These are phyloP conservation scores for Purshia tridentata DNA, from an alignment of 306 rosid genomes.

Conservation along the genomic window DNA sequence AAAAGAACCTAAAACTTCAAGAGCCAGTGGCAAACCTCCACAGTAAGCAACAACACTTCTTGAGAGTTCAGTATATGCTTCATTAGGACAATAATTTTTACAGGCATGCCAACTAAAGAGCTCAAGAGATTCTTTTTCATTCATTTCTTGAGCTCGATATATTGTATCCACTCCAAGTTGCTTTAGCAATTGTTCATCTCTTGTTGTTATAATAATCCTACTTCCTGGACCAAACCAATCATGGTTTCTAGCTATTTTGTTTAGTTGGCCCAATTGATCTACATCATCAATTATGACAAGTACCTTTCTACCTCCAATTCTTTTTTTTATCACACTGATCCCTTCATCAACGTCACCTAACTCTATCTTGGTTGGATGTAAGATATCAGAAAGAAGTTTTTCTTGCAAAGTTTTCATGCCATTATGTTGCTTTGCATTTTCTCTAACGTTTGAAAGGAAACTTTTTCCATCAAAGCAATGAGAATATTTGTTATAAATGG, in stretches of 20 bases:
- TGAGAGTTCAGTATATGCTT: slow-evolving; percentile 5
- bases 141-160: not conserved
- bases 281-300: slow-evolving; percentile 27
- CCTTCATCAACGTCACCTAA: not conserved
- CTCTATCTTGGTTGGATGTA: not conserved
- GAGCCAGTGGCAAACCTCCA: slow-evolving; percentile 46
- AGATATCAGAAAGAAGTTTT: slow-evolving; percentile 19
- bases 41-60: slow-evolving; percentile 12
- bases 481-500: slow-evolving; percentile 10
- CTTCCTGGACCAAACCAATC: slow-evolving; percentile 20
- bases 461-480: slow-evolving; percentile 14
- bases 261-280: not conserved
- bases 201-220: slow-evolving; percentile 26
- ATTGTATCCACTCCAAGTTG: not conserved
- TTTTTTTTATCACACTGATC: not conserved
- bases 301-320: not conserved
- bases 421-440: not conserved
- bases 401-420: slow-evolving; percentile 1
- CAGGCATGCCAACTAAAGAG: slow-evolving; percentile 41
- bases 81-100: not conserved
- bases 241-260: not conserved
- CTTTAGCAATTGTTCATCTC: slow-evolving; percentile 5
- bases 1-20: slow-evolving; percentile 35
- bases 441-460: slow-evolving; percentile 22
- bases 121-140: slow-evolving; percentile 19